Percentiles rank a stretch among this genome's conserved stretches.
phyloP scores from a whole-genome alignment of 768 basidiomycete genomes.

The Galerina marginata region DNA sequence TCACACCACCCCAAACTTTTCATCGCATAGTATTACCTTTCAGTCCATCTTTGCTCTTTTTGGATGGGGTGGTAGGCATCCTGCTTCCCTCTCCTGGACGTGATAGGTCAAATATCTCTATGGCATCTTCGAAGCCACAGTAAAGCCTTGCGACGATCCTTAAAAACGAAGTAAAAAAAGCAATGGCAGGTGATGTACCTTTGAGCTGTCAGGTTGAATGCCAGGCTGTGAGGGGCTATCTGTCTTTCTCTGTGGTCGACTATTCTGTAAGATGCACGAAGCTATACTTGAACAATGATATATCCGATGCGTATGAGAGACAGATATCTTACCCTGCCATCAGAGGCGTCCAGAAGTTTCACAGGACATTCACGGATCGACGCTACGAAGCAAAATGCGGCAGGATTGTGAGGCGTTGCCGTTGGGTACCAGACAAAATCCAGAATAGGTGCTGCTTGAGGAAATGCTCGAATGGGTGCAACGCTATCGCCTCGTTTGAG shows the following conservation, averaged over 20 bases:
- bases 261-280: slow-evolving; percentile 90
- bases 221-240: slow-evolving; percentile 83
- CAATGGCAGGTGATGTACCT: slow-evolving; percentile 51
- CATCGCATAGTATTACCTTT: slow-evolving; percentile 62
- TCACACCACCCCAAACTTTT: neutral
- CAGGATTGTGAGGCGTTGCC: slow-evolving; percentile 60
- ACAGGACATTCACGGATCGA: slow-evolving; percentile 88
- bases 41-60: slow-evolving; percentile 83
- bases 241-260: slow-evolving; percentile 94
- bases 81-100: slow-evolving; percentile 77
- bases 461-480: slow-evolving; percentile 33
- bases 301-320: neutral
- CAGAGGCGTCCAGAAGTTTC: slow-evolving; percentile 79
- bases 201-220: slow-evolving; percentile 72
- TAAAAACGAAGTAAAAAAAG: neutral
- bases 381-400: slow-evolving; percentile 81
- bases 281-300: slow-evolving; percentile 46
- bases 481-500: no score
- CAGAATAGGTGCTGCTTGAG: slow-evolving; percentile 74
- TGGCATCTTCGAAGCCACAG: slow-evolving; percentile 85
- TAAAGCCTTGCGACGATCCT: slow-evolving; percentile 60
- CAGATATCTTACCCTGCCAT: slow-evolving; percentile 64
- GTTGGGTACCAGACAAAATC: slow-evolving; percentile 88
- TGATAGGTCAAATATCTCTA: slow-evolving; percentile 83
- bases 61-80: slow-evolving; percentile 70